phyloP scores from a whole-genome alignment of 805 yeast species.

The Cyberlindnera veronae region DNA sequence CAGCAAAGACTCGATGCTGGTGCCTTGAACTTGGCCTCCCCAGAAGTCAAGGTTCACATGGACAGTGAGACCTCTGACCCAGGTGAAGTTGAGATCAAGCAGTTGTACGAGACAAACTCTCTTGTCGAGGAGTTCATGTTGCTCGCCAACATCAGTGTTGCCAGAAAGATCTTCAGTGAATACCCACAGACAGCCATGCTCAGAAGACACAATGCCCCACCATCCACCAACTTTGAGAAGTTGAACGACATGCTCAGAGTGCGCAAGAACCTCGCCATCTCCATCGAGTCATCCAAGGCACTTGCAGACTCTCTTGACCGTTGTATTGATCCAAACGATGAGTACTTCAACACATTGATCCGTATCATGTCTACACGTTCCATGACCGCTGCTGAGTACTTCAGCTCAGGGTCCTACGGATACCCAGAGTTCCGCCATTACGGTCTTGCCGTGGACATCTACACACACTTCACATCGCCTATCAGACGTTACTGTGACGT shows the following conservation, averaged over 20 bases:
- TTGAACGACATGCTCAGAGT: slow-evolving; percentile 85
- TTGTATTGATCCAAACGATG: slow-evolving; percentile 78
- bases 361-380: slow-evolving; percentile 98
- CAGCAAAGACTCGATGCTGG: slow-evolving; percentile 89
- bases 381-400: slow-evolving; percentile 99
- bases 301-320: slow-evolving; percentile 91
- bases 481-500: slow-evolving; percentile 97
- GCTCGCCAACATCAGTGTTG: slow-evolving; percentile 94
- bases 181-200: slow-evolving; percentile 98
- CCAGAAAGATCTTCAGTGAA: slow-evolving; percentile 84
- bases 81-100: slow-evolving; percentile 88
- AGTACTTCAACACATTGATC: slow-evolving; percentile 87
- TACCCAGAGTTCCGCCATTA: slow-evolving; percentile 93
- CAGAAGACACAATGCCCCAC: slow-evolving; percentile 98
- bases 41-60: slow-evolving; percentile 96
- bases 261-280: slow-evolving; percentile 69
- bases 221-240: slow-evolving; percentile 85
- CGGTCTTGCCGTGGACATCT: slow-evolving; percentile 95
- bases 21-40: slow-evolving; percentile 94
- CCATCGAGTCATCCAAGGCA: slow-evolving; percentile 82
- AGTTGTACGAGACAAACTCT: slow-evolving; percentile 86
- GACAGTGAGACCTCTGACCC: slow-evolving; percentile 98
- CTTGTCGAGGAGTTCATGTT: slow-evolving; percentile 98
- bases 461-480: slow-evolving; percentile 98
- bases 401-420: slow-evolving; percentile 84